phyloP scores from a whole-genome alignment of 495 filamentous ascomycete genomes.

The Aspergillus asperescens region DNA sequence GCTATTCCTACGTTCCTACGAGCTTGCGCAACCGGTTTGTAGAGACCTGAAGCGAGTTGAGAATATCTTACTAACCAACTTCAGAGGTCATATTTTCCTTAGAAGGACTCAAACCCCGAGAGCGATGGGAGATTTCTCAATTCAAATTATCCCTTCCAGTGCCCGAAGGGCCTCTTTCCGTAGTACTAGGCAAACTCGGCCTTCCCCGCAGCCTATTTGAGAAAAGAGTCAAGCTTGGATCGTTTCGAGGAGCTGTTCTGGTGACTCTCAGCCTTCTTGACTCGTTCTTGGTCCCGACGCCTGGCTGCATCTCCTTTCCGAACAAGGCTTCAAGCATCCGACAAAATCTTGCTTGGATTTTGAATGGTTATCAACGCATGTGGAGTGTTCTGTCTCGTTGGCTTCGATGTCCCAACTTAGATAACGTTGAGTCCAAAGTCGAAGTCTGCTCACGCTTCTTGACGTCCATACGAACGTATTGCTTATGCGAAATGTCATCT shows the following conservation, averaged over 20 bases:
- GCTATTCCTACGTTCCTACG: conserved; percentile 32
- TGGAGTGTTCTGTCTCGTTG: conserved; percentile 29
- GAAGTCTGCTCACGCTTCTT: conserved; percentile 25
- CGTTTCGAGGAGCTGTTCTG: conserved; percentile 21
- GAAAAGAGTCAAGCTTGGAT: conserved; percentile 21
- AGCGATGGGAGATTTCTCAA: conserved; percentile 1
- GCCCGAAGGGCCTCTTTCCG: conserved; percentile 24
- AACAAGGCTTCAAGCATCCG: conserved; percentile 19
- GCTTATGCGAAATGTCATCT: conserved; percentile 16
- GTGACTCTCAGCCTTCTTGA: conserved; percentile 28
- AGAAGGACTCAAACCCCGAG: conserved; percentile 19
- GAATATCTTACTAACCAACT: conserved; percentile 16
- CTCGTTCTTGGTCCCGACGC: conserved; percentile 19
- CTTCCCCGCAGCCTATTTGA: conserved; percentile 29
- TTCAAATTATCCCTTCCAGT: conserved; percentile 24
- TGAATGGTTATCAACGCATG: conserved; percentile 36
- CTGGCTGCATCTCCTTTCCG: not conserved
- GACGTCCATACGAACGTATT: conserved; percentile 16
- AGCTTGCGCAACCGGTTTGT: conserved; percentile 36
- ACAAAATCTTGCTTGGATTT: conserved; percentile 32
- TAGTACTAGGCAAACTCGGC: conserved; percentile 31
- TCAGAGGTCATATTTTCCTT: conserved; percentile 37
- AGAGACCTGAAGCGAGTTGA: not conserved
- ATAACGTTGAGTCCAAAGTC: conserved; percentile 16
- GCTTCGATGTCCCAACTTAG: conserved; percentile 18